Conservation (phyloP, 129 eudicot genomes). For the Flaveria linearis region DNA sequence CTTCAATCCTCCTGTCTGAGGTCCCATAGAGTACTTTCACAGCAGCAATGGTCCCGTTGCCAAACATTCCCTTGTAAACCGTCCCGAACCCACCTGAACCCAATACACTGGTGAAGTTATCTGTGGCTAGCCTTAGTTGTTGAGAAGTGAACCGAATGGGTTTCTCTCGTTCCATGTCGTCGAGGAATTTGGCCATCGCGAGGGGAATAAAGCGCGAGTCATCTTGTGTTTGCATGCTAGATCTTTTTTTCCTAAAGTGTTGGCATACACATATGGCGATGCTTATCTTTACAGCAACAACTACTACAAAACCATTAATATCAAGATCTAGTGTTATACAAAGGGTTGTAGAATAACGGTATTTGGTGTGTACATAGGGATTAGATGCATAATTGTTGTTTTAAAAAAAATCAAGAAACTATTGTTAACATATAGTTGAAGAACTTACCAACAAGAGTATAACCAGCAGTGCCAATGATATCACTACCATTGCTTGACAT, state of each 20-base stretch:
- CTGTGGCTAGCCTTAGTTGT: constrained; percentile 24
- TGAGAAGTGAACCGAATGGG: constrained; percentile 39
- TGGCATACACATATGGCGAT: constrained; percentile 20
- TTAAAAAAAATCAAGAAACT: neutral
- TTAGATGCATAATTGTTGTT: no score
- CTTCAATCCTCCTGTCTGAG: constrained; percentile 10
- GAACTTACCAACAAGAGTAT: constrained; percentile 14
- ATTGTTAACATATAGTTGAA: neutral
- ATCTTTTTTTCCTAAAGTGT: constrained; percentile 11
- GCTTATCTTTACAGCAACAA: constrained; percentile 22
- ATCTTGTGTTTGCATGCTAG: constrained; percentile 3
- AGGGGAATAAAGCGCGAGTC: constrained; percentile 27
- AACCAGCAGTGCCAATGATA: neutral
- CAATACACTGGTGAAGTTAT: neutral
- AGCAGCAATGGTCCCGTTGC: neutral
- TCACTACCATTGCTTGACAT: constrained; percentile 21
- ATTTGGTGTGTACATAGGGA: no score
- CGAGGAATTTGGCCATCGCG: constrained; percentile 26
- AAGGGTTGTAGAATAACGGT: no score
- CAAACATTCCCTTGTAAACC: constrained; percentile 29
- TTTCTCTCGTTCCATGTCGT: constrained; percentile 33
- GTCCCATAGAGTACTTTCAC: constrained; percentile 18
- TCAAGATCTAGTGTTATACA: no score
- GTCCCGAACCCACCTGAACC: constrained; percentile 31
- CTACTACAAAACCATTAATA: constrained; percentile 12